A percentile compares a stretch with the other conserved stretches of the same genome.
Conservation (phyloP, 345 rosid genomes). For the Erodium maritimum region DNA sequence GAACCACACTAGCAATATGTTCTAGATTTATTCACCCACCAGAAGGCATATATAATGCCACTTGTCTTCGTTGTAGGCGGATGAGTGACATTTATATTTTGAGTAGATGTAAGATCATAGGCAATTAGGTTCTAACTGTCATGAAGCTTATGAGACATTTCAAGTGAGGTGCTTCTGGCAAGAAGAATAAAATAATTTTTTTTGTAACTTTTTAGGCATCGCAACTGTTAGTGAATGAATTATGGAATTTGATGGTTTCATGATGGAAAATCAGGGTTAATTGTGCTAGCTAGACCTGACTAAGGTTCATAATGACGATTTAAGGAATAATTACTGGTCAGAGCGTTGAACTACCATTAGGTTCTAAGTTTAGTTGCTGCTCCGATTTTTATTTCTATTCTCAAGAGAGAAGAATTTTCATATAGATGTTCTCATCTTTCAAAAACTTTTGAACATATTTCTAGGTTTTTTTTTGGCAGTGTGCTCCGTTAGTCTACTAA, state of each 20-base stretch:
- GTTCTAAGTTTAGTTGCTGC: no score
- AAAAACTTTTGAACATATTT: no score
- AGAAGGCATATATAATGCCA: neutral
- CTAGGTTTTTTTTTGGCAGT: no score
- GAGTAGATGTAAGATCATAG: neutral
- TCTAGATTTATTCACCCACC: neutral
- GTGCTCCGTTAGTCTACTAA: no score
- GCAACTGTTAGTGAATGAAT: neutral
- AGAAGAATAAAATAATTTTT: neutral
- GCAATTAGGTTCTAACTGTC: neutral
- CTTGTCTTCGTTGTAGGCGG: neutral
- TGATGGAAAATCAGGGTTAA: neutral
- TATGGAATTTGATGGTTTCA: neutral
- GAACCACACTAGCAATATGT: neutral
- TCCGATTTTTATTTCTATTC: no score
- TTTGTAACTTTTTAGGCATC: no score
- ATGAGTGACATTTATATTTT: neutral
- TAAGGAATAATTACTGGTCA: no score
- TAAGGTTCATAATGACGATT: neutral
- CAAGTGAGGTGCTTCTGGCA: neutral
- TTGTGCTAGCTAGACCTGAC: neutral
- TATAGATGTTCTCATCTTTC: no score
- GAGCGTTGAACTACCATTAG: no score
- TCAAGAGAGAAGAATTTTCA: no score
- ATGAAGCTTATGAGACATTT: neutral